Conservation (phyloP, 441 rosid genomes). For the Gossypium lobatum region DNA sequence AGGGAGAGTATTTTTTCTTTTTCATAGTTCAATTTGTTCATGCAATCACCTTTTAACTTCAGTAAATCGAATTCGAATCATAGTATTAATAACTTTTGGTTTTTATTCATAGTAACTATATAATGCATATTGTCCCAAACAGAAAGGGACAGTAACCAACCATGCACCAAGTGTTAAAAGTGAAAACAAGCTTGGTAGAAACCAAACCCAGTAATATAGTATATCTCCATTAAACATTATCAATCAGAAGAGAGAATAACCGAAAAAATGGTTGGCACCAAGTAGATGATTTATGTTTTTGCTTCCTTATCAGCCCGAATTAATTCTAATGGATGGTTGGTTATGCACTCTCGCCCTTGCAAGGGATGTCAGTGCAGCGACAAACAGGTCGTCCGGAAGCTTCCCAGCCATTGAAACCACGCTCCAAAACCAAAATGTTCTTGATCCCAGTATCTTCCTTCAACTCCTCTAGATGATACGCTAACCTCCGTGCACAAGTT, state of each 20-base stretch:
- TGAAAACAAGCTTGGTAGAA: slow-evolving; percentile 1
- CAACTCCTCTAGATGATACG: slow-evolving; percentile 59
- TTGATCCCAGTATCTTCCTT: slow-evolving; percentile 66
- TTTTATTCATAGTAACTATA: background rate
- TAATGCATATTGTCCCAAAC: background rate
- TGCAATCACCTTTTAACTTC: background rate
- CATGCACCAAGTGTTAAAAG: background rate
- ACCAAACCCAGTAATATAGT: background rate
- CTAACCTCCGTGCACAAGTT: slow-evolving; percentile 72
- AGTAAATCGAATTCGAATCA: background rate
- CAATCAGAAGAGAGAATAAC: background rate
- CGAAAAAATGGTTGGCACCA: background rate
- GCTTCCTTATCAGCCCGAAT: background rate
- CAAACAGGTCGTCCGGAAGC: slow-evolving; percentile 81
- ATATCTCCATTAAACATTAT: background rate
- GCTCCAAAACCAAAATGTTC: slow-evolving; percentile 63
- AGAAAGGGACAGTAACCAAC: background rate
- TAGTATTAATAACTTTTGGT: background rate
- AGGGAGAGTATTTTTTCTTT: too few species aligned
- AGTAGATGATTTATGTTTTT: background rate
- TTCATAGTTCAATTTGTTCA: too few species aligned
- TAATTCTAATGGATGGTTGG: slow-evolving; percentile 3
- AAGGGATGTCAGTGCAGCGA: slow-evolving; percentile 56
- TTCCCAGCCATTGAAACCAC: slow-evolving; percentile 90
- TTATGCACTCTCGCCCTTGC: slow-evolving; percentile 42